Conservation (phyloP, 2,329 filamentous ascomycete genomes). For the Trichophyton verrucosum region DNA sequence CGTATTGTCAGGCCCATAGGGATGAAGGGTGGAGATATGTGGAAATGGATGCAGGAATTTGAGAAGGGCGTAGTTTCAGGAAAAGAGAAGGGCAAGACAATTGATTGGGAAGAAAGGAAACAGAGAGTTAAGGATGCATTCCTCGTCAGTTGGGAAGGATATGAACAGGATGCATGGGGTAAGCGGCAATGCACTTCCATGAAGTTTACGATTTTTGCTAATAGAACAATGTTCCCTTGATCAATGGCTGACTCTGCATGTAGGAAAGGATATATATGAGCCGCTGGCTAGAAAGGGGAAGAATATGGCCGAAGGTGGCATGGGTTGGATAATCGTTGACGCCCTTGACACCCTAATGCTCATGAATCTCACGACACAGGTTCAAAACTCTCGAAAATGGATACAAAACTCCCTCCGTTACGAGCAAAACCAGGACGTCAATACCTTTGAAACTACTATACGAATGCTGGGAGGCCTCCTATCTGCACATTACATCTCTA, state of each 20-base stretch:
- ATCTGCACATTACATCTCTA: constrained; percentile 90
- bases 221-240: not conserved
- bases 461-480: constrained; percentile 90
- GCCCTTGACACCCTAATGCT: constrained; percentile 92
- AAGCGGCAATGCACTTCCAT: constrained; percentile 27
- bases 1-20: constrained; percentile 1
- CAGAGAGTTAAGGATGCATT: constrained; percentile 82
- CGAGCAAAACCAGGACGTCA: constrained; percentile 88
- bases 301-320: constrained; percentile 75
- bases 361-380: constrained; percentile 85
- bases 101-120: constrained; percentile 66
- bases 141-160: constrained; percentile 80
- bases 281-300: constrained; percentile 65
- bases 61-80: constrained; percentile 28
- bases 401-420: constrained; percentile 68
- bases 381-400: constrained; percentile 81
- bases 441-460: constrained; percentile 95
- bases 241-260: constrained; percentile 14
- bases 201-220: constrained; percentile 1
- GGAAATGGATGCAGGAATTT: constrained; percentile 46
- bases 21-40: constrained; percentile 31
- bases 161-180: constrained; percentile 92
- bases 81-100: constrained; percentile 26
- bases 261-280: constrained; percentile 74
- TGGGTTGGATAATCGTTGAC: constrained; percentile 98